Conservation (phyloP, 2,329 filamentous ascomycete genomes). For the Colletotrichum sp. region DNA sequence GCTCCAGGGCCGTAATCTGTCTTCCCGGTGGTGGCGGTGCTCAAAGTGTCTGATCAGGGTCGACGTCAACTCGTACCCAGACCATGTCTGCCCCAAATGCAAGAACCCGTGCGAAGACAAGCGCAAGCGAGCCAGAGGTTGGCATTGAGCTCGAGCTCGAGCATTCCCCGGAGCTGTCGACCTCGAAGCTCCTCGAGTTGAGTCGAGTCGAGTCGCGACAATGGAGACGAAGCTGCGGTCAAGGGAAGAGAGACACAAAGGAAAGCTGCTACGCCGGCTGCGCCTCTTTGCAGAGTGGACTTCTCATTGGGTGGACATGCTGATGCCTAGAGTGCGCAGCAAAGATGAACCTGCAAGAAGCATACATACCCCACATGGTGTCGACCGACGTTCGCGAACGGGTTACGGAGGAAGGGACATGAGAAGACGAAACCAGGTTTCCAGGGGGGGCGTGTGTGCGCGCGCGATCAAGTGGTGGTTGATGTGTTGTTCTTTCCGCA, state of each 20-base stretch:
- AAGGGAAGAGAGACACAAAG: background rate
- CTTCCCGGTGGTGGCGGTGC: slow-evolving; percentile 58
- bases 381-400: background rate
- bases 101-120: slow-evolving; percentile 50
- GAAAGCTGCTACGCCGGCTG: background rate
- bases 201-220: background rate
- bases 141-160: slow-evolving; percentile 11
- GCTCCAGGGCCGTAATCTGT: slow-evolving; percentile 43
- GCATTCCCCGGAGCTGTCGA: background rate
- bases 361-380: slow-evolving; percentile 4
- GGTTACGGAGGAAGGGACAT: background rate
- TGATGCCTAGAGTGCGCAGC: slow-evolving; percentile 1
- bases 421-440: slow-evolving; percentile 3
- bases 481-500: background rate
- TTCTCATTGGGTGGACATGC: background rate
- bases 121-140: slow-evolving; percentile 32
- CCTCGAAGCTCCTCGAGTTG: background rate
- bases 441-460: background rate
- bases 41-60: slow-evolving; percentile 56
- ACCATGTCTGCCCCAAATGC: slow-evolving; percentile 49
- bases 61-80: slow-evolving; percentile 41
- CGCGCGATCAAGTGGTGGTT: background rate
- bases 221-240: background rate
- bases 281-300: background rate
- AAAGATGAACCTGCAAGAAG: background rate